A percentile compares a stretch with the other conserved stretches of the same genome.
Evolutionary conservation across 2,329 filamentous ascomycete species (phyloP).

Genomic region (Cytospora piceicola): DNA sequence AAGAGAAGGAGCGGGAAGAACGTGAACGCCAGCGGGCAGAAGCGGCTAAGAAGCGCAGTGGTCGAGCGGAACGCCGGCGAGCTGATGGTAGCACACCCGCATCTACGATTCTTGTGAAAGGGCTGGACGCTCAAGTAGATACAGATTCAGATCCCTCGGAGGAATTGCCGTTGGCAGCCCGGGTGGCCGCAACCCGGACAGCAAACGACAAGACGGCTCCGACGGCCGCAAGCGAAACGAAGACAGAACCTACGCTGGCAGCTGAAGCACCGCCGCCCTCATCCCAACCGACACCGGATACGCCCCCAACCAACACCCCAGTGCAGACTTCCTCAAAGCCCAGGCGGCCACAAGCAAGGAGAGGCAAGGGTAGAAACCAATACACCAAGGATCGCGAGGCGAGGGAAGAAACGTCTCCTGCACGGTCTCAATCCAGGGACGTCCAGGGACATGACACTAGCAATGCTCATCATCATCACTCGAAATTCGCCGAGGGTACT

Average conservation of each 20-base stretch:
- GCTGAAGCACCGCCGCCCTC: constrained; percentile 51
- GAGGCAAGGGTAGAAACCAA: constrained; percentile 76
- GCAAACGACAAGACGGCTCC: constrained; percentile 22
- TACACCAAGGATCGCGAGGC: constrained; percentile 76
- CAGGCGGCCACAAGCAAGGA: constrained; percentile 66
- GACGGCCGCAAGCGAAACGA: constrained; percentile 30
- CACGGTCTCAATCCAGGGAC: constrained; percentile 56
- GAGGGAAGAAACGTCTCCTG: constrained; percentile 60
- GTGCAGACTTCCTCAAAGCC: constrained; percentile 61
- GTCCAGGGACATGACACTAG: constrained; percentile 55
- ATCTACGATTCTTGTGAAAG: constrained; percentile 34
- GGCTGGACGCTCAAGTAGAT: constrained; percentile 43
- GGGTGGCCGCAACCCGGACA: constrained; percentile 41
- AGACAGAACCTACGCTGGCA: constrained; percentile 32
- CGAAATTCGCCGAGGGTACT: constrained; percentile 37
- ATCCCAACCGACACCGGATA: constrained; percentile 52
- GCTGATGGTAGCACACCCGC: constrained; percentile 67
- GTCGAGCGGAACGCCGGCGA: constrained; percentile 77
- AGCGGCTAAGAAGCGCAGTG: constrained; percentile 78
- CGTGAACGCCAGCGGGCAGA: constrained; percentile 75
- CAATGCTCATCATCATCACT: constrained; percentile 36
- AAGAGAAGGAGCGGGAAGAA: constrained; percentile 71
- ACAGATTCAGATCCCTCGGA: constrained; percentile 74
- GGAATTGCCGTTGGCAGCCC: constrained; percentile 60
- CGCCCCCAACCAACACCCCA: constrained; percentile 47